Conservation (phyloP, 2,329 filamentous ascomycete genomes). For the Penicillium sp. region DNA sequence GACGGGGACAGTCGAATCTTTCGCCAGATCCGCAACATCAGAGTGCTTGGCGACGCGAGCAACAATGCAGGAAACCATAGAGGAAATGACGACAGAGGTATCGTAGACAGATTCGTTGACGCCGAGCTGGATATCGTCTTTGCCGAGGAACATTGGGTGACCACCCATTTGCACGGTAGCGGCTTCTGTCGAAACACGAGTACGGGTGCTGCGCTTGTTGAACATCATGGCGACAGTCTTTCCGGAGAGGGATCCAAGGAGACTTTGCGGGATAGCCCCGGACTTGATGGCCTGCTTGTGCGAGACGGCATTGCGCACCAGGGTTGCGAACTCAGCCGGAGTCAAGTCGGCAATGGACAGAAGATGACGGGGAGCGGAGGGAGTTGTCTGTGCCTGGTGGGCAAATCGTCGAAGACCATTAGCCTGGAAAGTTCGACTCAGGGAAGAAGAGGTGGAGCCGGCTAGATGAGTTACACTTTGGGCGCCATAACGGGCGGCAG, state of each 20-base stretch:
- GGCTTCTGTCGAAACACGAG: conserved; percentile 89
- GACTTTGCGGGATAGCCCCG: conserved; percentile 61
- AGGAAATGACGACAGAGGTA: conserved; percentile 90
- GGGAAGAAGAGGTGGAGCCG: conserved; percentile 28
- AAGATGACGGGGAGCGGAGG: conserved; percentile 76
- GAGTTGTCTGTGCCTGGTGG: conserved; percentile 39
- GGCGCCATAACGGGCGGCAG: conserved; percentile 32
- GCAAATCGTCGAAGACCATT: conserved; percentile 41
- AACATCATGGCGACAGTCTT: conserved; percentile 95
- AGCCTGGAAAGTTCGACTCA: conserved; percentile 31
- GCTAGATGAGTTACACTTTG: conserved; percentile 35
- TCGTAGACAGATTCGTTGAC: conserved; percentile 95
- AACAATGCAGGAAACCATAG: conserved; percentile 83
- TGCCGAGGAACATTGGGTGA: conserved; percentile 94
- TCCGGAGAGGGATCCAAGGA: conserved; percentile 68
- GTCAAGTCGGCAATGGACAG: conserved; percentile 89
- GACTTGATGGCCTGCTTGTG: conserved; percentile 80
- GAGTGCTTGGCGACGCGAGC: conserved; percentile 77
- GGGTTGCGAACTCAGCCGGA: conserved; percentile 74
- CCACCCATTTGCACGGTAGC: conserved; percentile 88
- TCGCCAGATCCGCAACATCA: conserved; percentile 72
- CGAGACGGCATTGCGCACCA: conserved; percentile 79
- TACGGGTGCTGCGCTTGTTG: conserved; percentile 92
- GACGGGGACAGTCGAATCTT: conserved; percentile 76
- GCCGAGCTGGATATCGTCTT: conserved; percentile 93